Base-by-base conservation (phyloP, 2,329 filamentous ascomycete species). In the Verticillium tricorpus region DNA sequence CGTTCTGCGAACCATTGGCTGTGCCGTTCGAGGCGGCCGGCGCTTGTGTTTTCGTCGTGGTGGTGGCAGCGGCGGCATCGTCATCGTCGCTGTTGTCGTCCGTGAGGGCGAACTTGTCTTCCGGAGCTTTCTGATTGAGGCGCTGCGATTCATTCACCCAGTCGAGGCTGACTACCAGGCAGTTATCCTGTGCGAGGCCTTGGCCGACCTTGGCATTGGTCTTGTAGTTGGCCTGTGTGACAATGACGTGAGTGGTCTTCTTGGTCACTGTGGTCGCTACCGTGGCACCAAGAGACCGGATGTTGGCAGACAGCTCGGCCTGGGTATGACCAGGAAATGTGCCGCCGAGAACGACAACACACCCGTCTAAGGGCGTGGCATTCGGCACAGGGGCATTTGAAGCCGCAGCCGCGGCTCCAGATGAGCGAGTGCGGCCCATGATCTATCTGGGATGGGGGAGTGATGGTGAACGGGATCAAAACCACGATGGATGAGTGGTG, bases 91-190 rank as follows among this genome's bases (percentile, higher is more conserved):
- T 22, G 57, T 39, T 40, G 57, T 61, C 45, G 62, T 57, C 63
- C 19, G 22, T 52, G 34, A 73, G 64, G n/a, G 58, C 54, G 60
- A 74, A 77, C 25, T 56, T 58, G 25, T 61, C 66, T 67, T 78
- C 78, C 2, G 68, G 58, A 59, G 80, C 68, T 35, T 74, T 78
- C 12, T 74, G 70, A 56, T 76, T 76, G 17, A 74, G 71, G 15
- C 74, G 64, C 40, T 82, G 74, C 25, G 81, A 86, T n/a, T 87
- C 81, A 2, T 83, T 65, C n/a, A 88, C 74, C 89, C 89, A 92
- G 15, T 83, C 74, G 0, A 88, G 71, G 11, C 74, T 78, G 31
- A 92, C 81, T 56, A 91, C 79, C 2, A 79, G 79, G 31, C 40
- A 54, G 14, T 89, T 73, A 22, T 71, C 76, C 37, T 80, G 76